phyloP scores from a whole-genome alignment of 345 rosid species.

The Melaleuca quinquenervia region DNA sequence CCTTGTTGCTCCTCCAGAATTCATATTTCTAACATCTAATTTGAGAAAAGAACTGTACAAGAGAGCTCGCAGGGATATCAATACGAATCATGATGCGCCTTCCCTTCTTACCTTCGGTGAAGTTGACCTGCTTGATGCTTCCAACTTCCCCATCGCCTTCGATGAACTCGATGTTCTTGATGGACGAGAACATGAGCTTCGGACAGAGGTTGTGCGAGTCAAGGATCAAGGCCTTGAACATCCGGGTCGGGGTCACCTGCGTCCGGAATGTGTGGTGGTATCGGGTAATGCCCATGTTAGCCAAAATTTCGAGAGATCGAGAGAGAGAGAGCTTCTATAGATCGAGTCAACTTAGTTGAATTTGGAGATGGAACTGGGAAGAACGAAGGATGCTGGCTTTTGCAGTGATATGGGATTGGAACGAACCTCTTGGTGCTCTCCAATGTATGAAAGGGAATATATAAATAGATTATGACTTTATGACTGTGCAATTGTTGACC shows the following conservation, averaged over 20 bases:
- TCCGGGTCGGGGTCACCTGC: conserved; percentile 19
- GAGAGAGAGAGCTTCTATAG: neutral
- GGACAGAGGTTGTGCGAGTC: conserved; percentile 30
- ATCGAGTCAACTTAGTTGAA: neutral
- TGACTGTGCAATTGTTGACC: neutral
- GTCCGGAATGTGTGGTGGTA: conserved; percentile 13
- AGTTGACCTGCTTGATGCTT: conserved; percentile 26
- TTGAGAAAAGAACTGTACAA: neutral
- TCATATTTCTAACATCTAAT: neutral
- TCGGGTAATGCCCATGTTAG: conserved; percentile 8
- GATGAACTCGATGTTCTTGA: conserved; percentile 18
- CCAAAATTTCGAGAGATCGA: neutral
- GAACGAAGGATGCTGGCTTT: neutral
- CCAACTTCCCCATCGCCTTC: conserved; percentile 32
- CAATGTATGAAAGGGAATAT: neutral
- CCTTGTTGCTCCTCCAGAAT: neutral
- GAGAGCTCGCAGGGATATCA: neutral
- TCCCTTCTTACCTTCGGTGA: conserved; percentile 16
- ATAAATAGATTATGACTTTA: neutral
- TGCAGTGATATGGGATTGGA: neutral
- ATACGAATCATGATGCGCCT: neutral
- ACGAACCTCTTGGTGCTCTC: neutral
- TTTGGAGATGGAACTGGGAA: neutral
- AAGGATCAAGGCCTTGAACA: conserved; percentile 33
- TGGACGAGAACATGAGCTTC: conserved; percentile 30